These are phyloP conservation scores for Wallemia mellicola DNA, from an alignment of 1,284 basidiomycete genomes.

Conservation along the genomic window DNA sequence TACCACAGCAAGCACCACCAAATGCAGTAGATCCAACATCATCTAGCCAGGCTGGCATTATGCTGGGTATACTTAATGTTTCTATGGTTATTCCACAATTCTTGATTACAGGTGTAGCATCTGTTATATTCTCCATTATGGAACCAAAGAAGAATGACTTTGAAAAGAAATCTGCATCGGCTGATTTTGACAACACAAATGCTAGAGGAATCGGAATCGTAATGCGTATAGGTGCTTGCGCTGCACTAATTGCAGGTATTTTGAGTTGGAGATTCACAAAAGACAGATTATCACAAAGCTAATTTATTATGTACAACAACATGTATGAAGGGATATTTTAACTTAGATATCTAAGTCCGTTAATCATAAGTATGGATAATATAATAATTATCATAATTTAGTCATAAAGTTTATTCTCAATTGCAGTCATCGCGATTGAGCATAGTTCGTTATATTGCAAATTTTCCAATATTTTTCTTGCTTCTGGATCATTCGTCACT, in stretches of 20 bases:
- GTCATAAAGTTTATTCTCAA: neutral
- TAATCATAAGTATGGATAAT: neutral
- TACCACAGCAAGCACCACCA: slow-evolving; percentile 5
- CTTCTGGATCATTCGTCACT: neutral
- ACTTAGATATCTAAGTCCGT: neutral
- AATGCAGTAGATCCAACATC: slow-evolving; percentile 14
- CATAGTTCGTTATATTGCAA: neutral
- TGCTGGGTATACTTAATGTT: slow-evolving; percentile 70
- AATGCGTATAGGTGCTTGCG: neutral
- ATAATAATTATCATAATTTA: neutral
- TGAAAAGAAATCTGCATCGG: neutral
- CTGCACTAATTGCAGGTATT: neutral
- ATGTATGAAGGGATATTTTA: neutral
- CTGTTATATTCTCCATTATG: slow-evolving; percentile 17
- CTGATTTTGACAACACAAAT: neutral
- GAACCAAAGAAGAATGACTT: neutral
- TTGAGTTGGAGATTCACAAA: neutral
- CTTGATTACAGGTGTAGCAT: slow-evolving; percentile 19
- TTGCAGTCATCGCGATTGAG: neutral
- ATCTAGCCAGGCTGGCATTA: slow-evolving; percentile 59
- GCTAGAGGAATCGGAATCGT: neutral
- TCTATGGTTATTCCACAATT: slow-evolving; percentile 39
- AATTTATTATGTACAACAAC: neutral
- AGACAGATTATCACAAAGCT: neutral
- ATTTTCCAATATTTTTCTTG: neutral